phyloP scores from a whole-genome alignment of 2,329 filamentous ascomycete genomes.

The Xylaria sp. region DNA sequence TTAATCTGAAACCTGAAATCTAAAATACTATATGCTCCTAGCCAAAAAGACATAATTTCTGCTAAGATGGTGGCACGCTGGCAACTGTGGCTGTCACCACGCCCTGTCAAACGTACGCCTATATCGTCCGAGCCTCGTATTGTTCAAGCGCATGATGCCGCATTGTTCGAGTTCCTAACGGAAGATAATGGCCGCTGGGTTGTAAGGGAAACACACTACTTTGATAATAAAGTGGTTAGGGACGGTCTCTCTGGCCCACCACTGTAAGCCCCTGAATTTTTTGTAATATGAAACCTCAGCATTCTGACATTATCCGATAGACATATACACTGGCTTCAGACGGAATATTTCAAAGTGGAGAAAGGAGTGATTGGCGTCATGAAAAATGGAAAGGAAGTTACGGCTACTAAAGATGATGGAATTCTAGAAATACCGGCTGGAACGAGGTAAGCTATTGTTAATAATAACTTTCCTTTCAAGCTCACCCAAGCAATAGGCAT shows the following conservation, averaged over 20 bases:
- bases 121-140: neutral
- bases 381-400: neutral
- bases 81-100: conserved; percentile 19
- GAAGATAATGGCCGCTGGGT: neutral
- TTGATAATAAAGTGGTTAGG: neutral
- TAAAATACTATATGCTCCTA: too few species aligned
- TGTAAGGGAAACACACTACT: conserved; percentile 5
- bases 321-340: conserved; percentile 8
- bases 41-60: too few species aligned
- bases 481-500: neutral
- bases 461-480: neutral
- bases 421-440: neutral
- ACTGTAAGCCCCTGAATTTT: neutral
- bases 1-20: neutral
- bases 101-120: neutral
- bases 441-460: neutral
- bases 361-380: neutral
- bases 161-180: neutral
- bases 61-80: neutral
- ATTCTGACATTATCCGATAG: neutral
- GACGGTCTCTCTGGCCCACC: conserved; percentile 7
- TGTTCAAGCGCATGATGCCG: neutral
- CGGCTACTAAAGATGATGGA: conserved; percentile 3
- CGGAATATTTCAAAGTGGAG: conserved; percentile 12
- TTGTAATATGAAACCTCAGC: neutral